Evolutionary conservation across 2,329 filamentous ascomycete species (phyloP).

Genomic region (Neopestalotiopsis clavispora): DNA sequence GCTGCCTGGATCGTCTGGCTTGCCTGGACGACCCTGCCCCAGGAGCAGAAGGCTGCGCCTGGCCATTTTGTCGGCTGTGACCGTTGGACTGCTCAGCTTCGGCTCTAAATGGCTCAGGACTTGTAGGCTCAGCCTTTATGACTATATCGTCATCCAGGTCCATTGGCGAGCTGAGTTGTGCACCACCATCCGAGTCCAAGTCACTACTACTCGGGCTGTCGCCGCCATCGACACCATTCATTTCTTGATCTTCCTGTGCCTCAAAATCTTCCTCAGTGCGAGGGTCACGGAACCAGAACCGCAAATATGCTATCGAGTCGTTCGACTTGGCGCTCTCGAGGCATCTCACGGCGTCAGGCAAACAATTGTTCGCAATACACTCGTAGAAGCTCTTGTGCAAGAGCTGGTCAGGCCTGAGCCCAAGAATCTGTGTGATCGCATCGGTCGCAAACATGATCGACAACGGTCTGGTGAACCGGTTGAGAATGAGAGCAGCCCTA

Average conservation of each 20-base stretch:
- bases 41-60: background rate
- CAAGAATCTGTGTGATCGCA: conserved; percentile 76
- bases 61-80: background rate
- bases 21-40: background rate
- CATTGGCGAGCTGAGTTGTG: conserved; percentile 48
- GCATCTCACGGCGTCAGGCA: conserved; percentile 77
- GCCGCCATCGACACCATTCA: conserved; percentile 42
- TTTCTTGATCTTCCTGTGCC: conserved; percentile 47
- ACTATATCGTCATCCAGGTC: conserved; percentile 43
- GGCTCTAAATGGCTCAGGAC: conserved; percentile 39
- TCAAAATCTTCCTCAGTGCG: conserved; percentile 59
- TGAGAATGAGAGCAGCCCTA: conserved; percentile 82
- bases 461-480: conserved; percentile 82
- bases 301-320: conserved; percentile 87
- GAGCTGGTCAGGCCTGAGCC: conserved; percentile 71
- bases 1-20: background rate
- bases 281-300: conserved; percentile 84
- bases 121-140: conserved; percentile 41
- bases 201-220: conserved; percentile 34
- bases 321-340: conserved; percentile 87
- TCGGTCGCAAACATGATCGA: conserved; percentile 88
- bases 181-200: conserved; percentile 50
- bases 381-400: conserved; percentile 84
- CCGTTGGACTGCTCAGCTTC: background rate
- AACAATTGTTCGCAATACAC: conserved; percentile 79